These are phyloP conservation scores for Ascochyta lentis DNA, from an alignment of 2,329 filamentous ascomycete species.

Conservation along the genomic window DNA sequence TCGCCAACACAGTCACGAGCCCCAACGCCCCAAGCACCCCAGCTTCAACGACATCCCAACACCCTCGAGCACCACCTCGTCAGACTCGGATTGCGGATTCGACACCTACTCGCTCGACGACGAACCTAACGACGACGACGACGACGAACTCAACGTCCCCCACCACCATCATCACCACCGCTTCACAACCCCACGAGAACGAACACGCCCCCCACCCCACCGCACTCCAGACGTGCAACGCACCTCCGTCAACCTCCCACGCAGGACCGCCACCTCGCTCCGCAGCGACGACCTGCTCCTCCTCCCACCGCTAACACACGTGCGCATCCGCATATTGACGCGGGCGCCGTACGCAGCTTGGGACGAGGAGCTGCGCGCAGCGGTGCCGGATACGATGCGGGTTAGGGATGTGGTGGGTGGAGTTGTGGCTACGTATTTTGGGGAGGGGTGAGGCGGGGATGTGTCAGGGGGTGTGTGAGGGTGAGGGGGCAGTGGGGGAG, in stretches of 20 bases:
- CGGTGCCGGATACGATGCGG: not conserved
- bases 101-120: not conserved
- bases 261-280: not conserved
- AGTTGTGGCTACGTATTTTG: not conserved
- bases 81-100: not conserved
- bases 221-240: not conserved
- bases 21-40: too few relatives aligned
- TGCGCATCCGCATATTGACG: not conserved
- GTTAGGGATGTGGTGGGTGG: not conserved
- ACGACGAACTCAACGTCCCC: not conserved
- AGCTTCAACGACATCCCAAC: not conserved
- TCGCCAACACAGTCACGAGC: not conserved
- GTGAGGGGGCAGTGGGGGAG: slow-evolving; percentile 3
- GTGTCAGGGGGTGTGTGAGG: not conserved
- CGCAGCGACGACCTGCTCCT: not conserved
- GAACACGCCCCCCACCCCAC: not conserved
- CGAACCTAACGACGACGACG: too few relatives aligned
- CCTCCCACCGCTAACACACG: not conserved
- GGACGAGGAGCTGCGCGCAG: not conserved
- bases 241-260: not conserved
- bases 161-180: not conserved
- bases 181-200: not conserved
- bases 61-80: not conserved
- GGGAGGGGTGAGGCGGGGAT: not conserved
- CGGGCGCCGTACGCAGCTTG: not conserved